These are phyloP conservation scores for Lindgomyces ingoldianus DNA, from an alignment of 495 filamentous ascomycete genomes.

Conservation along the genomic window DNA sequence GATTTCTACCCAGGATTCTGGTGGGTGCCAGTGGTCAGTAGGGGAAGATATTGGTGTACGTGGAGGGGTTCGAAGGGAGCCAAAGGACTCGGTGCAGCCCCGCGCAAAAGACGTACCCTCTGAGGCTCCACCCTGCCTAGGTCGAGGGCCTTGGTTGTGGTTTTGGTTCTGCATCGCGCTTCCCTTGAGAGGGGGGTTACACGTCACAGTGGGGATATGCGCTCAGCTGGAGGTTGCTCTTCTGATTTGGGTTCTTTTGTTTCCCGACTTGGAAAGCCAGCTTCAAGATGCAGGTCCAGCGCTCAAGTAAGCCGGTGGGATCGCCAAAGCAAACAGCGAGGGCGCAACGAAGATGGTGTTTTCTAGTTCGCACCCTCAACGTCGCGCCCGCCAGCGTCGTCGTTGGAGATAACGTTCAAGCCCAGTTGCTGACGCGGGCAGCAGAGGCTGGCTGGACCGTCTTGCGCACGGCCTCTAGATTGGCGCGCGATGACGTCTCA, in stretches of 20 bases:
- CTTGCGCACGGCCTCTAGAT: constrained; percentile 7
- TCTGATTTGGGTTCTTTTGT: constrained; percentile 30
- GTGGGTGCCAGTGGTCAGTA: background rate
- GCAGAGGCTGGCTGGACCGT: constrained; percentile 7
- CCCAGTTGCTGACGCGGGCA: constrained; percentile 11
- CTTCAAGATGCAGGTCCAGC: background rate
- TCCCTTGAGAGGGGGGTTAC: background rate
- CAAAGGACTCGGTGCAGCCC: background rate
- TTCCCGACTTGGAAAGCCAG: background rate
- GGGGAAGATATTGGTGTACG: background rate
- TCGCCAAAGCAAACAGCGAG: background rate
- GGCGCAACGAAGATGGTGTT: background rate
- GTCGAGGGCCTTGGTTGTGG: background rate
- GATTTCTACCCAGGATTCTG: constrained; percentile 98
- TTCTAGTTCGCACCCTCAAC: background rate
- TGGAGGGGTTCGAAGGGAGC: background rate
- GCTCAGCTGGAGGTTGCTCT: constrained; percentile 18
- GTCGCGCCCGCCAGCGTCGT: constrained; percentile 13
- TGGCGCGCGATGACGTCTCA: constrained; percentile 10
- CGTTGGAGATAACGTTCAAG: constrained; percentile 26
- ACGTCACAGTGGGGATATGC: background rate
- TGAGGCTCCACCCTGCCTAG: constrained; percentile 25
- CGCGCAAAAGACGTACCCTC: constrained; percentile 23
- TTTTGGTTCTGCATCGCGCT: constrained; percentile 16
- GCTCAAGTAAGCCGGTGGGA: background rate